phyloP scores from a whole-genome alignment of 2,329 filamentous ascomycete genomes.

The Ophiosphaerella herpotricha region DNA sequence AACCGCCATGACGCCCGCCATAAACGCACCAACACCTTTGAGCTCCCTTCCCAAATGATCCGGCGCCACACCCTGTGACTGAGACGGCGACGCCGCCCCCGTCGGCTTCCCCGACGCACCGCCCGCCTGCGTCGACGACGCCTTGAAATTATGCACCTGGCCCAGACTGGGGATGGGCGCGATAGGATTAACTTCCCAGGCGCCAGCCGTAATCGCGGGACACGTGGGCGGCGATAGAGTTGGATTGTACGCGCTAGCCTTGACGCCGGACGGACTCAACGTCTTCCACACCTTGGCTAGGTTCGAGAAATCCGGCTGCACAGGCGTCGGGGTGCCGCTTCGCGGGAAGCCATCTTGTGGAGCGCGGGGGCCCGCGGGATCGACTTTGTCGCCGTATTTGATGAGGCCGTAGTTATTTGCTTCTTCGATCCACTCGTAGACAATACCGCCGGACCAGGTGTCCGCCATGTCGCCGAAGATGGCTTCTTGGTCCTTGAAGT shows the following conservation, averaged over 20 bases:
- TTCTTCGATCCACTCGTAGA: conserved; percentile 92
- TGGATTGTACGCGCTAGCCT: conserved; percentile 67
- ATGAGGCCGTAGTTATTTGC: conserved; percentile 81
- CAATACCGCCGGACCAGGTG: conserved; percentile 75
- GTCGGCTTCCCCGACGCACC: background rate
- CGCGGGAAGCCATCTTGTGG: conserved; percentile 68
- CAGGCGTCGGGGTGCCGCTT: conserved; percentile 72
- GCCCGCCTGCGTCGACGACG: conserved; percentile 8
- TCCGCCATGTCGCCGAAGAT: conserved; percentile 79
- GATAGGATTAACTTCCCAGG: conserved; percentile 75
- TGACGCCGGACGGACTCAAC: conserved; percentile 70
- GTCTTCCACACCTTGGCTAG: conserved; percentile 77
- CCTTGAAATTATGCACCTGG: conserved; percentile 31
- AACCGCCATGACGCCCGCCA: conserved; percentile 25
- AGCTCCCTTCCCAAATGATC: conserved; percentile 25
- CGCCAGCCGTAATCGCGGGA: conserved; percentile 68
- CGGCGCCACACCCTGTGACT: conserved; percentile 19
- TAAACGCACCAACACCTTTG: conserved; percentile 21
- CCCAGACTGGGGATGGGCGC: conserved; percentile 72
- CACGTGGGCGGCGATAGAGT: conserved; percentile 67
- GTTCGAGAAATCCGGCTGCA: conserved; percentile 78
- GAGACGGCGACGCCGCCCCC: background rate
- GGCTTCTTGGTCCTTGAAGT: conserved; percentile 73
- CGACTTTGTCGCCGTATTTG: conserved; percentile 69
- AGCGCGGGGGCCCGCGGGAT: conserved; percentile 49